Base-by-base conservation (phyloP, 345 rosid species). In the Boechera retrofracta region DNA sequence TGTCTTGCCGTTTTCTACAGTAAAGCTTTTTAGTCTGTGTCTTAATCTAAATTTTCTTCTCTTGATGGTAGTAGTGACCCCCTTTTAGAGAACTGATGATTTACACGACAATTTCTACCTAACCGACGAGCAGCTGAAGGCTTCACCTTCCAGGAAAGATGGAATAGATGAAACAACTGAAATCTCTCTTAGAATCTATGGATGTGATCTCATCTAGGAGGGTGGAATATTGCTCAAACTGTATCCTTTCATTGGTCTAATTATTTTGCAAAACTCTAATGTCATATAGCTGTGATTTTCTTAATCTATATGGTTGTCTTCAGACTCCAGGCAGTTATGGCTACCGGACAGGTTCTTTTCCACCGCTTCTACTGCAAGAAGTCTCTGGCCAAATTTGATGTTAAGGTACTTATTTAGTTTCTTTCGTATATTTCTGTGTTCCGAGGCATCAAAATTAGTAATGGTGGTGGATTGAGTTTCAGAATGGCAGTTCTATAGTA, bases 291-390 rank as follows among this genome's bases (percentile, higher is more conserved):
- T 51, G 32, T 73, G 6, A 2, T 42, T 73, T 74, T 42, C 69
- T 75, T 67, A 79, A 52, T 65, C 12, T n/a, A 57, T 57, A 29
- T 36, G 5, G 38, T 57, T 49, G n/a, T 60, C 28, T 42, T 66
- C 79, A 95, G 99, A 72, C 96, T 94, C 36, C 99, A 95, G 71
- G 98, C 97, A 32, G 97, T 92, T 70, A 95, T 95, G 97, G 99
- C 97, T 31, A 95, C 99, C 16, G 99, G 96, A 9, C 99, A 95
- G 73, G 99, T 95, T 75, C 81, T 95, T 41, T 95, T 95, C 62
- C 98, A 92, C 66, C 93, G 94, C 2, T 92, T 92, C 80, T 92
- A 88, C 72, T 92, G 99, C 90, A 95, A 91, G 86, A 95, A 93
- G 75, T 95, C 98, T n/a, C 83, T 95, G 74, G 91, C 90, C 26